These are phyloP conservation scores for Aspergillus coremiiformis DNA, from an alignment of 495 filamentous ascomycete species.

Conservation along the genomic window DNA sequence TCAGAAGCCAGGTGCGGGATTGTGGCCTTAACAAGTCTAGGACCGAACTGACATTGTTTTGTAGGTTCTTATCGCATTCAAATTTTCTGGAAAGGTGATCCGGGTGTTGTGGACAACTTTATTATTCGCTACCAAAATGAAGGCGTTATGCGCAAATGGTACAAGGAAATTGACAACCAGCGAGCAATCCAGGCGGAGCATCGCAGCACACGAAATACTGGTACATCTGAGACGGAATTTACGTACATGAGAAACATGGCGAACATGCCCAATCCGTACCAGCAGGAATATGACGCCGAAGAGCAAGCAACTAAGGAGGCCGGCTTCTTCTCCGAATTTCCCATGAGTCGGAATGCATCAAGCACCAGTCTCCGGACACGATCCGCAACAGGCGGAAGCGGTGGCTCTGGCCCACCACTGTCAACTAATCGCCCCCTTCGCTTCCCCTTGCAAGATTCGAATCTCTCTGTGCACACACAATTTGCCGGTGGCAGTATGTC, in stretches of 20 bases:
- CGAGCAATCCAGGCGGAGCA: conserved; percentile 37
- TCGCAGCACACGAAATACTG: conserved; percentile 43
- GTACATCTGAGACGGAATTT: conserved; percentile 67
- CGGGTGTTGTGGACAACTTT: conserved; percentile 93
- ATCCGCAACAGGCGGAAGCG: conserved; percentile 70
- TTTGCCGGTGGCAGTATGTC: conserved; percentile 42
- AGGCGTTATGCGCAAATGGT: conserved; percentile 88
- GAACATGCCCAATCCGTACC: conserved; percentile 70
- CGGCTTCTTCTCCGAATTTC: conserved; percentile 41
- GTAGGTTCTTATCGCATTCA: conserved; percentile 86
- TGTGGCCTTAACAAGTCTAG: not conserved
- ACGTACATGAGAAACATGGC: conserved; percentile 64
- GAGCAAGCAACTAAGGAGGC: conserved; percentile 53
- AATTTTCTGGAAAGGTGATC: conserved; percentile 98
- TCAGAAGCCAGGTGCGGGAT: conserved; percentile 68
- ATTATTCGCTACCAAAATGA: conserved; percentile 87
- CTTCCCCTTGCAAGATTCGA: conserved; percentile 57
- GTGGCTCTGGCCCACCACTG: conserved; percentile 36
- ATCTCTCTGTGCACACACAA: conserved; percentile 69
- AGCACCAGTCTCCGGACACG: conserved; percentile 73
- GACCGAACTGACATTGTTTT: conserved; percentile 1
- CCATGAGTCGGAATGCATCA: conserved; percentile 70
- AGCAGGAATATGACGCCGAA: conserved; percentile 70
- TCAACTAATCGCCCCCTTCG: conserved; percentile 52
- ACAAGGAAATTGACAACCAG: conserved; percentile 48